Evolutionary conservation across 495 filamentous ascomycete genomes (phyloP).

Genomic region (Tuber magnatum): DNA sequence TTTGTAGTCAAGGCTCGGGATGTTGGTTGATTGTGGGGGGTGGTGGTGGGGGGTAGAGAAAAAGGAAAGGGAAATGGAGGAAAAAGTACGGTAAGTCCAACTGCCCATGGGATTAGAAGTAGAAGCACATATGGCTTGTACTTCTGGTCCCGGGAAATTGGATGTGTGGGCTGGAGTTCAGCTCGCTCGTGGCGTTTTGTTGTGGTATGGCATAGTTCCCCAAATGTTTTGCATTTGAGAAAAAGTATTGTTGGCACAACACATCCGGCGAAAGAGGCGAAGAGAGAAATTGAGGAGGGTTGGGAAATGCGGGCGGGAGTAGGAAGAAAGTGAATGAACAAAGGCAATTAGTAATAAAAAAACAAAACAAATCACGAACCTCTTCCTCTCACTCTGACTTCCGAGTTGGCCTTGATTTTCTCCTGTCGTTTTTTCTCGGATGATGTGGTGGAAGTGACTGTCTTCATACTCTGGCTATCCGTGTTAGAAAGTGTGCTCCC

Average conservation of each 20-base stretch:
- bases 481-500: slow-evolving; percentile 36
- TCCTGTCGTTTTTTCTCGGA: slow-evolving; percentile 33
- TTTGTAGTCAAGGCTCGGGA: not conserved
- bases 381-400: slow-evolving; percentile 45
- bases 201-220: slow-evolving; percentile 14
- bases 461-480: slow-evolving; percentile 46
- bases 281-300: slow-evolving; percentile 6
- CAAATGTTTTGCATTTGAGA: slow-evolving; percentile 2
- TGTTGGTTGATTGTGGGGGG: not conserved
- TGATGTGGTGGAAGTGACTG: slow-evolving; percentile 46
- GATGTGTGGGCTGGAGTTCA: slow-evolving; percentile 1
- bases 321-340: slow-evolving; percentile 12
- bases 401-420: slow-evolving; percentile 42
- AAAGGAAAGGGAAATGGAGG: not conserved
- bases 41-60: not conserved
- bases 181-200: slow-evolving; percentile 11
- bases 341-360: slow-evolving; percentile 12
- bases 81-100: not conserved
- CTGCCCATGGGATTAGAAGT: slow-evolving; percentile 14
- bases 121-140: slow-evolving; percentile 34
- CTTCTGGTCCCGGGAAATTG: slow-evolving; percentile 14
- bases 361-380: slow-evolving; percentile 39
- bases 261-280: not conserved
- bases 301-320: slow-evolving; percentile 11
- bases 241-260: slow-evolving; percentile 1